Base-by-base conservation (phyloP, 352 stramenopile species). In the Pythium insidiosum region DNA sequence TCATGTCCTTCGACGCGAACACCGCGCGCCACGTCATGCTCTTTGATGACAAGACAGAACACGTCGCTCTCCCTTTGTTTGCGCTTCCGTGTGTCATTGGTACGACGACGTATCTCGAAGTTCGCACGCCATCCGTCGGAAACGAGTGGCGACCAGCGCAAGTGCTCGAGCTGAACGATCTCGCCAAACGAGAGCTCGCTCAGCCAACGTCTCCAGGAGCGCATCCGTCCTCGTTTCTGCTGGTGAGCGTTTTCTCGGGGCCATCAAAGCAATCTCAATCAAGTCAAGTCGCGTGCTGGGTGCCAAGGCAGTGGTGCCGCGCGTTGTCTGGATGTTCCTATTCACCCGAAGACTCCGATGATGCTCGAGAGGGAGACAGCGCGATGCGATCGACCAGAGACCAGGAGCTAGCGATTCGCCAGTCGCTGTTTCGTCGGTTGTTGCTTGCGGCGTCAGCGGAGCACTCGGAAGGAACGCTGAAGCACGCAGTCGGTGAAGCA, bases 111-210 rank as follows among this genome's bases (percentile, higher is more conserved):
- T 73, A 90, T 45, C 40, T 91, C 18, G 80, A 85, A 36, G 74
- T 91, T 3, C 80, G 87, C 39, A 61, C 82, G 0, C 75, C 72
- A 29, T 63, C 58, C 9, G 33, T 76, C 13, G 54, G 74, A 20
- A 85, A 87, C 26, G 53, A 48, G 25, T 94, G 81, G 81, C 86
- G 75, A 71, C 82, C 82, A 10, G 73, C 64, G 0, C 74, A 92
- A 54, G 56, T 89, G 9, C 51, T 94, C 26, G 63, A 60, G 28
- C 50, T 83, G 18, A 92, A 90, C 49, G 40, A 63, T 0, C 59
- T 89, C 26, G 79, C 76, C 0, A 65, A 67, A 43, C 63, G 68
- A 0, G 40, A 84, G 20, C 18, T 89, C 11, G 13, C 84, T 23
- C 44, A 47, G 11, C 61, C 52, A n/a, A n/a, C n/a, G n/a, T 0